A percentile compares a stretch with the other conserved stretches of the same genome.
phyloP scores from a whole-genome alignment of 768 basidiomycete genomes.

The Suillus occidentalis region DNA sequence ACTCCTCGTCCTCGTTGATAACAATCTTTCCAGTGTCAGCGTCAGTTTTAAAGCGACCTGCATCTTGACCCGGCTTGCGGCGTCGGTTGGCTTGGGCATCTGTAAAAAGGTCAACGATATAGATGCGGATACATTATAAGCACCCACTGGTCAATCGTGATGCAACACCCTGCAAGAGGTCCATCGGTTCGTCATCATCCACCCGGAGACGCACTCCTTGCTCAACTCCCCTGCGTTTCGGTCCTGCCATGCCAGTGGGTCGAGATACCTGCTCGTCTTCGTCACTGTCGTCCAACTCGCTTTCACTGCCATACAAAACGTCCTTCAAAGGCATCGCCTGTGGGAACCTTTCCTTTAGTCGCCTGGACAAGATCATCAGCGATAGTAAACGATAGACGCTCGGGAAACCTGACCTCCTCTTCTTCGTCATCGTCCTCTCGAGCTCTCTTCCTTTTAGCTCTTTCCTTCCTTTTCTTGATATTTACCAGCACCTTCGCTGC shows the following conservation, averaged over 20 bases:
- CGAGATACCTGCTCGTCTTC: conserved; percentile 45
- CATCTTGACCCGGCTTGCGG: conserved; percentile 84
- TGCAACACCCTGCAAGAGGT: conserved; percentile 81
- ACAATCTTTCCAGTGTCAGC: conserved; percentile 80
- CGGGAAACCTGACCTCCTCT: conserved; percentile 42
- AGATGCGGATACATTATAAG: background rate
- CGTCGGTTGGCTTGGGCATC: conserved; percentile 49
- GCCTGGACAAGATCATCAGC: conserved; percentile 30
- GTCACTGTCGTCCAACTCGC: conserved; percentile 76
- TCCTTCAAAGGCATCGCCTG: conserved; percentile 97
- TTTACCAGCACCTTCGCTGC: conserved; percentile 87
- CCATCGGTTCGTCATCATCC: conserved; percentile 94
- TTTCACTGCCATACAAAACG: conserved; percentile 95
- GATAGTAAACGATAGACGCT: background rate
- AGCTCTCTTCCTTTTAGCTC: conserved; percentile 87
- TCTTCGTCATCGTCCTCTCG: conserved; percentile 58
- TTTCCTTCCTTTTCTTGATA: conserved; percentile 93
- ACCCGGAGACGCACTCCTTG: conserved; percentile 68
- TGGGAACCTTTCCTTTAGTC: conserved; percentile 46
- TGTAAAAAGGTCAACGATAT: conserved; percentile 18
- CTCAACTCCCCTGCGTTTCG: conserved; percentile 37
- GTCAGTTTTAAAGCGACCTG: conserved; percentile 84
- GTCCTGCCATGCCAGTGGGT: conserved; percentile 24
- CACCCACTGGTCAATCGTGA: conserved; percentile 68
- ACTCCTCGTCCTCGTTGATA: conserved; percentile 60